phyloP scores from a whole-genome alignment of 345 rosid species.

The Arabis hirsuta region DNA sequence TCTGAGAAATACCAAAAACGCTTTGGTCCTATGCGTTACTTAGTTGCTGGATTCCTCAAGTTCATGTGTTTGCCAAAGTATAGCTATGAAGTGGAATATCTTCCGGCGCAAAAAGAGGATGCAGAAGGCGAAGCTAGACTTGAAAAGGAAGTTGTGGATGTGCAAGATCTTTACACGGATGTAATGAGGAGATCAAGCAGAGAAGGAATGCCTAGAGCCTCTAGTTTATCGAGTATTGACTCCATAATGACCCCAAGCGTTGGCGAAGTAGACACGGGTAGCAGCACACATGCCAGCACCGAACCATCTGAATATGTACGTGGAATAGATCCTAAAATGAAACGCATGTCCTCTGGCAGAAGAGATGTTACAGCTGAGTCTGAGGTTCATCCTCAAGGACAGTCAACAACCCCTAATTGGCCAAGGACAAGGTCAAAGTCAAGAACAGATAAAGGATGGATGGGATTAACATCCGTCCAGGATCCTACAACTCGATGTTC shows the following conservation, averaged over 20 bases:
- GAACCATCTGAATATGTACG: conserved; percentile 98
- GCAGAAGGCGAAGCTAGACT: conserved; percentile 56
- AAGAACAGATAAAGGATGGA: conserved; percentile 89
- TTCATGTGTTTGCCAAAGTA: conserved; percentile 97
- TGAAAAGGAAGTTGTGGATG: conserved; percentile 63
- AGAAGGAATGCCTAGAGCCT: conserved; percentile 92
- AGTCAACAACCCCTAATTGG: conserved; percentile 90
- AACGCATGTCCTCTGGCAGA: conserved; percentile 84
- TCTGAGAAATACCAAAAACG: conserved; percentile 94
- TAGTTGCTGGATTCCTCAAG: conserved; percentile 96
- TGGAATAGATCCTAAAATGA: conserved; percentile 86
- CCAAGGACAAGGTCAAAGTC: conserved; percentile 97
- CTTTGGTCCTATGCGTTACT: conserved; percentile 94
- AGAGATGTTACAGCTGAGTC: conserved; percentile 71
- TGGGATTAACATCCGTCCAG: conserved; percentile 67
- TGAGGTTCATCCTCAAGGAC: conserved; percentile 88
- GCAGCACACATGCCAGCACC: conserved; percentile 78
- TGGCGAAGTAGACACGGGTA: conserved; percentile 74
- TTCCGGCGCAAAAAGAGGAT: conserved; percentile 79
- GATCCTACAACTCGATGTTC: conserved; percentile 73
- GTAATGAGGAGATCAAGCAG: conserved; percentile 76
- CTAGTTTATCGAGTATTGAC: conserved; percentile 96
- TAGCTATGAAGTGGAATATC: conserved; percentile 92
- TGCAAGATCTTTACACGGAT: conserved; percentile 84
- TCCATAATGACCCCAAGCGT: conserved; percentile 90